Evolutionary conservation across 257 asterid species (phyloP).

Genomic region (Forsythia viridissima): DNA sequence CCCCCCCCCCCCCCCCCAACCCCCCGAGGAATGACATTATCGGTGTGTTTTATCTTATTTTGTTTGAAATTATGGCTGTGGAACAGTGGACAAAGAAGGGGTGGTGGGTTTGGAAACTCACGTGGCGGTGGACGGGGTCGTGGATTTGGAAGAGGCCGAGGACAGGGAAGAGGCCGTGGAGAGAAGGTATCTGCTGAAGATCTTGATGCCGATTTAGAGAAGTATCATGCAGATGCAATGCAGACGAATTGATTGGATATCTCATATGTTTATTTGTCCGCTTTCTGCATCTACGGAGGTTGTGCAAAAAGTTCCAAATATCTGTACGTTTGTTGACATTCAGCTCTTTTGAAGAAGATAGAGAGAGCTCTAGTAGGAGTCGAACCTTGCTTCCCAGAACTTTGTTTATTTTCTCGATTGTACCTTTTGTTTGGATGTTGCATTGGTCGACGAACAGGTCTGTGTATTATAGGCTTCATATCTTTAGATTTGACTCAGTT

Average conservation of each 20-base stretch:
- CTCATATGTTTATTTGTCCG: constrained; percentile 10
- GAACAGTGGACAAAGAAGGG: constrained; percentile 48
- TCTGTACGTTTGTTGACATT: background rate
- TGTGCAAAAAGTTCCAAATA: background rate
- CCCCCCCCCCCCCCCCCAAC: no score
- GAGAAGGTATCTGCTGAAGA: constrained; percentile 69
- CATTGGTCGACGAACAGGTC: constrained; percentile 18
- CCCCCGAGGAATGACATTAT: background rate
- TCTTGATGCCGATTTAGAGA: constrained; percentile 79
- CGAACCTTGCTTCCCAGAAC: constrained; percentile 25
- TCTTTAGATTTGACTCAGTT: background rate
- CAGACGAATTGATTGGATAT: constrained; percentile 33
- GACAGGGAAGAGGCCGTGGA: constrained; percentile 43
- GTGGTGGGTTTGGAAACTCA: constrained; percentile 47
- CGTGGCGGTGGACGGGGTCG: constrained; percentile 60
- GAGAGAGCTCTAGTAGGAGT: constrained; percentile 20
- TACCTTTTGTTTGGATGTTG: constrained; percentile 24
- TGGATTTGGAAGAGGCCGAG: constrained; percentile 40
- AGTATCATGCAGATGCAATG: constrained; percentile 61
- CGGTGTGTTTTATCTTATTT: constrained; percentile 9
- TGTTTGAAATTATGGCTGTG: constrained; percentile 7
- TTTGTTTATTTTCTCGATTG: constrained; percentile 22
- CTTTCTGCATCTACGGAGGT: constrained; percentile 5
- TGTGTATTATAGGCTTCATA: constrained; percentile 16
- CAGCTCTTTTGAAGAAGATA: constrained; percentile 24